Conservation (phyloP, 2,329 filamentous ascomycete species). For the Colletotrichum chrysophilum region DNA sequence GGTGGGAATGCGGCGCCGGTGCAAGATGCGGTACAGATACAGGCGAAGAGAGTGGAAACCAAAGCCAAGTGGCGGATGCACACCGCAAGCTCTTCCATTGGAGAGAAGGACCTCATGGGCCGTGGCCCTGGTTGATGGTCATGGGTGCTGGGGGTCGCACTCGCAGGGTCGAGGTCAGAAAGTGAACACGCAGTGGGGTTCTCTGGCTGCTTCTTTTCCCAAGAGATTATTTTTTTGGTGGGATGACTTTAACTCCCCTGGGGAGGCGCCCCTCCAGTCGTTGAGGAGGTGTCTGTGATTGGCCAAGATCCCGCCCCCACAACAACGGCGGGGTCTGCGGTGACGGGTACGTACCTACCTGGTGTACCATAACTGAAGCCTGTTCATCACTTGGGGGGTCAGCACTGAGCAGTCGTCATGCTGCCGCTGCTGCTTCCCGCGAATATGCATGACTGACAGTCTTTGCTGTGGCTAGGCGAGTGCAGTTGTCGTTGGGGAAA, state of each 20-base stretch:
- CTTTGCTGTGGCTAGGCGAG: not conserved
- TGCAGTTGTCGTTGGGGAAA: not conserved
- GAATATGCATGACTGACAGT: not conserved
- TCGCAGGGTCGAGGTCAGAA: conserved; percentile 8
- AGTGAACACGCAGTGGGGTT: conserved; percentile 4
- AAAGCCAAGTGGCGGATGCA: conserved; percentile 7
- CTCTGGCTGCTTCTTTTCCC: conserved; percentile 2
- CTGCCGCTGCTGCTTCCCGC: not conserved
- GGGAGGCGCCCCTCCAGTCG: not conserved
- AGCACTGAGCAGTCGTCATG: not conserved
- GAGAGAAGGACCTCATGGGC: not conserved
- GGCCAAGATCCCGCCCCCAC: not conserved
- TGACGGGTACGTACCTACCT: not conserved
- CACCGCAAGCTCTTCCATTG: conserved; percentile 11
- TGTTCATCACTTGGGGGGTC: not conserved
- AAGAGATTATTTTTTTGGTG: conserved; percentile 8
- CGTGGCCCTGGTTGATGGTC: not conserved
- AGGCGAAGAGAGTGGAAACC: conserved; percentile 1
- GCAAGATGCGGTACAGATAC: not conserved
- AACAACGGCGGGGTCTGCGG: not conserved
- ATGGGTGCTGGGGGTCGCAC: conserved; percentile 11
- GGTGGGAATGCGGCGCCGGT: not conserved
- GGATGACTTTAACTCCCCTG: conserved; percentile 10
- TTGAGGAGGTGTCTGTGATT: conserved; percentile 3
- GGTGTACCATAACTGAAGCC: not conserved